A percentile compares a stretch with the other conserved stretches of the same genome.
Conservation (phyloP, 768 basidiomycete species). For the Russula brevipes region DNA sequence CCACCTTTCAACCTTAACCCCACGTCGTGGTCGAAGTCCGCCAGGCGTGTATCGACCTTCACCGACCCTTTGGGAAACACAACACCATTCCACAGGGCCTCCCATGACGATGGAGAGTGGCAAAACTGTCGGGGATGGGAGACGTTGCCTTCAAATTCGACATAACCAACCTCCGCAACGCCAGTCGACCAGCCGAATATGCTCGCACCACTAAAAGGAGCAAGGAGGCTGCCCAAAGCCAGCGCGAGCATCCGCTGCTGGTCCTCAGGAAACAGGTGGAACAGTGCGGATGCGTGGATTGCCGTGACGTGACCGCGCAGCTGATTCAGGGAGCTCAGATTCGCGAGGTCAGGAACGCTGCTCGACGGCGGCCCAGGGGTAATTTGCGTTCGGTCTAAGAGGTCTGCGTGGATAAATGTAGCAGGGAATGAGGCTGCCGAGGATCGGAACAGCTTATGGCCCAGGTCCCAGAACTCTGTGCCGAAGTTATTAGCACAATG, state of each 20-base stretch:
- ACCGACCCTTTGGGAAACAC: slow-evolving; percentile 14
- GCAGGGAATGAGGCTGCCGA: slow-evolving; percentile 49
- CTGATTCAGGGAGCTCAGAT: slow-evolving; percentile 40
- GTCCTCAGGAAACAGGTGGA: slow-evolving; percentile 43
- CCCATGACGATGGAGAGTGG: slow-evolving; percentile 16
- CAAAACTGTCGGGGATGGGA: slow-evolving; percentile 18
- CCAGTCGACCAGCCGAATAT: slow-evolving; percentile 44
- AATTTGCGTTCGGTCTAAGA: slow-evolving; percentile 32
- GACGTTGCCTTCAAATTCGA: slow-evolving; percentile 16
- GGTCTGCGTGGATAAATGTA: slow-evolving; percentile 51
- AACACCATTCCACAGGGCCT: slow-evolving; percentile 17
- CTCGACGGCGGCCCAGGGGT: not conserved
- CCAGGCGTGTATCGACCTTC: not conserved
- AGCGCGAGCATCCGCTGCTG: slow-evolving; percentile 41
- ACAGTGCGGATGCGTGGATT: slow-evolving; percentile 48
- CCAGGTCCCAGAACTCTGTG: slow-evolving; percentile 55
- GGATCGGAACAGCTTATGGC: slow-evolving; percentile 55
- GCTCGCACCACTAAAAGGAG: slow-evolving; percentile 41
- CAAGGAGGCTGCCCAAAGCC: slow-evolving; percentile 40
- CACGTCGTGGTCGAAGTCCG: slow-evolving; percentile 15
- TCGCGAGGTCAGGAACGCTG: slow-evolving; percentile 30
- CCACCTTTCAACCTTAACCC: slow-evolving; percentile 18
- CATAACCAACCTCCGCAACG: slow-evolving; percentile 31
- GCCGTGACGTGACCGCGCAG: slow-evolving; percentile 43
- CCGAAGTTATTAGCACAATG: not conserved